These are phyloP conservation scores for Schoenoplectus triqueter DNA, from an alignment of 202 grass and related monocot species.

Conservation along the genomic window DNA sequence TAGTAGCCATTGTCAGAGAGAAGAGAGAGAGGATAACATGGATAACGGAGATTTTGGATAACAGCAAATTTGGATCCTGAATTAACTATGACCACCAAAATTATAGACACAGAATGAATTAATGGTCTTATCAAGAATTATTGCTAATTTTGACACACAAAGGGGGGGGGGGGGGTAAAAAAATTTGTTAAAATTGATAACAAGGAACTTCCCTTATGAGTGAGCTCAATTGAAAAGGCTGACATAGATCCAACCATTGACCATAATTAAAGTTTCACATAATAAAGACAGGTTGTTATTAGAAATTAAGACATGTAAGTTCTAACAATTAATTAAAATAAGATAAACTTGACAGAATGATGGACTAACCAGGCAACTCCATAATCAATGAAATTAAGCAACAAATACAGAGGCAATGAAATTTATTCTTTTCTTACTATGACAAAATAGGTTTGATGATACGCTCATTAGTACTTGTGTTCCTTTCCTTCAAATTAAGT, in stretches of 20 bases:
- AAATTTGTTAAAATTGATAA: background rate
- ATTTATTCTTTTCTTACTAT: background rate
- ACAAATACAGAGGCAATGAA: constrained; percentile 5
- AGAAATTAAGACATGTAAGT: background rate
- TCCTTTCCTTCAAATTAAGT: constrained; percentile 5
- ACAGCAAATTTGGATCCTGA: too few species aligned
- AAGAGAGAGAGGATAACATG: too few species aligned
- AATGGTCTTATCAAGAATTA: background rate
- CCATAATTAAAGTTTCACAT: background rate
- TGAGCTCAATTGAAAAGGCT: background rate
- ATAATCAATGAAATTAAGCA: background rate
- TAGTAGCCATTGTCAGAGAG: too few species aligned
- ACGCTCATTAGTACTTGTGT: too few species aligned
- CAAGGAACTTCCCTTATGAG: background rate
- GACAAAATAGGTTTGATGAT: background rate
- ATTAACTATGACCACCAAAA: background rate
- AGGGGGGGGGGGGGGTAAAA: background rate
- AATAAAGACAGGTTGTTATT: too few species aligned
- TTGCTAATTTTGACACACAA: constrained; percentile 3
- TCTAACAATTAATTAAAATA: background rate
- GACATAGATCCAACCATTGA: background rate
- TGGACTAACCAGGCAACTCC: background rate
- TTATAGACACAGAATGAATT: background rate
- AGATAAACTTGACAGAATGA: background rate
- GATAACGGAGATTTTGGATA: too few species aligned